A percentile compares a stretch with the other conserved stretches of the same genome.
These are phyloP conservation scores for Fusarium oligoseptatum DNA, from an alignment of 2,329 filamentous ascomycete genomes.

Conservation along the genomic window DNA sequence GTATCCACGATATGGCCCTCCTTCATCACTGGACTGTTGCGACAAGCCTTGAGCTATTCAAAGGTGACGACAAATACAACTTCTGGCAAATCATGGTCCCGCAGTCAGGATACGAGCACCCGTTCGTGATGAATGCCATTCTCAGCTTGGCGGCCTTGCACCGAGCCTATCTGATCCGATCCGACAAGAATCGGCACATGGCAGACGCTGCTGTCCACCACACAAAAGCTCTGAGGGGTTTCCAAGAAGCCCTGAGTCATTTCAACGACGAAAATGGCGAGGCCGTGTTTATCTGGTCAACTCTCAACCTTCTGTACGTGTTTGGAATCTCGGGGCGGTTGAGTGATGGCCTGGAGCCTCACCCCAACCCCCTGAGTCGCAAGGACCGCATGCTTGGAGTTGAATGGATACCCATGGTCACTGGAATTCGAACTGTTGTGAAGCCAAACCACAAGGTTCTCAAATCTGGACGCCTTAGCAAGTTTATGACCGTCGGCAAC, in stretches of 20 bases:
- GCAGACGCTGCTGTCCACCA: not conserved
- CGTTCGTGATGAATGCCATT: constrained; percentile 1
- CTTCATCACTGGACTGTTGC: not conserved
- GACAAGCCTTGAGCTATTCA: not conserved
- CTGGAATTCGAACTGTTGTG: not conserved
- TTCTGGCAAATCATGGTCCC: not conserved
- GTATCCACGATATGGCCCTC: not conserved
- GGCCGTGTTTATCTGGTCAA: not conserved
- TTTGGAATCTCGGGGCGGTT: not conserved
- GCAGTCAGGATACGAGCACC: not conserved
- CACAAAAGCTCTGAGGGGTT: not conserved
- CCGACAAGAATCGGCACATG: not conserved
- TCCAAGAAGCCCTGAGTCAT: not conserved
- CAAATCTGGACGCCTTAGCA: not conserved
- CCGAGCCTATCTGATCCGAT: not conserved
- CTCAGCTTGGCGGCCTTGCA: not conserved
- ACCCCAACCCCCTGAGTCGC: not conserved
- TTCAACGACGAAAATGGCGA: not conserved
- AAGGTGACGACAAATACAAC: not conserved
- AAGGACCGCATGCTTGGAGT: not conserved
- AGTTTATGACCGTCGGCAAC: not conserved
- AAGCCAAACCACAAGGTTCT: not conserved
- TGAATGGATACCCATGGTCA: constrained; percentile 1
- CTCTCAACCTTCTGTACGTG: not conserved
- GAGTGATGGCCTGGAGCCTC: not conserved